Evolutionary conservation across 495 filamentous ascomycete species (phyloP).

Genomic region (Staphylotrichum tortipilum): DNA sequence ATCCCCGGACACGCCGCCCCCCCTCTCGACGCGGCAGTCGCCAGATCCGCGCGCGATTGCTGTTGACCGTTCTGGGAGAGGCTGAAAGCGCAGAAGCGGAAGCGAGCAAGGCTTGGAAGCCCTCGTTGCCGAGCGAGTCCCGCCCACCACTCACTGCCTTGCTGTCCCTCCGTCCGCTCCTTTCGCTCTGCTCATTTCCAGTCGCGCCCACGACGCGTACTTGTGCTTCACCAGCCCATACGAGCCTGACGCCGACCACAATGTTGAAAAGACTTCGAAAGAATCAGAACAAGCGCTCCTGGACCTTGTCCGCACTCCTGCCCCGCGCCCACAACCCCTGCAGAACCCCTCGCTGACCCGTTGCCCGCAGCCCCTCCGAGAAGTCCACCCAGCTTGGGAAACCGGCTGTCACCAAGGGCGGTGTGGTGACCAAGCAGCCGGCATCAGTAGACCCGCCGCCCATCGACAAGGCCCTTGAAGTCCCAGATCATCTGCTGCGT

Average conservation of each 20-base stretch:
- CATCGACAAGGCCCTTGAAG: neutral
- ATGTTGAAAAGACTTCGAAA: constrained; percentile 7
- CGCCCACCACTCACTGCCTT: no score
- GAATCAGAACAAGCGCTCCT: constrained; percentile 7
- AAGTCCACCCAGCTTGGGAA: neutral
- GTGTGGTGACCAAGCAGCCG: no score
- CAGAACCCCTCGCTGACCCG: constrained; percentile 4
- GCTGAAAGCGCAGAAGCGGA: no score
- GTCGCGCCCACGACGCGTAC: no score
- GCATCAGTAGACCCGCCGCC: neutral
- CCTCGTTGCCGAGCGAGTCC: no score
- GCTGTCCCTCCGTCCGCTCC: no score
- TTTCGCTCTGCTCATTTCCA: no score
- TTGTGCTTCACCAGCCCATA: constrained; percentile 4
- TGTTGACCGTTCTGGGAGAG: no score
- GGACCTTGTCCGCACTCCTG: constrained; percentile 8
- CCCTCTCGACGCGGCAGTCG: no score
- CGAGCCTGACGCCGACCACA: neutral
- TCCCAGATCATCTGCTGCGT: neutral
- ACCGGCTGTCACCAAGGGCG: neutral
- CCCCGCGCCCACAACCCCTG: neutral
- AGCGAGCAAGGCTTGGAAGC: no score
- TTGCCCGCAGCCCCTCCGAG: neutral
- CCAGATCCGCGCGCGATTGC: no score
- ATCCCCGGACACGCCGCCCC: no score